Base-by-base conservation (phyloP, 73 alveolate genomes). In the Breviolum minutum region DNA sequence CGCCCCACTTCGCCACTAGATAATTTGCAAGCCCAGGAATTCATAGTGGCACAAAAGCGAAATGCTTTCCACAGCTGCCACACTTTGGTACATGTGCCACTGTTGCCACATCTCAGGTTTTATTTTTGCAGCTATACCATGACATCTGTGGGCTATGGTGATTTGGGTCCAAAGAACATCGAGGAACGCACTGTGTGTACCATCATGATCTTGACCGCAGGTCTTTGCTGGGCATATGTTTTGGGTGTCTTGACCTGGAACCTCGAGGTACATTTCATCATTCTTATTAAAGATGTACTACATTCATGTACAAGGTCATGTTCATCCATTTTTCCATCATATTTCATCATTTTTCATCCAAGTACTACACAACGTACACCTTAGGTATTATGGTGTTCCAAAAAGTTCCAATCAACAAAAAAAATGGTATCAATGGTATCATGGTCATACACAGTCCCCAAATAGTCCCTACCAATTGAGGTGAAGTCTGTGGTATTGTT, bases 141-240 rank as follows among this genome's bases (percentile, higher is more conserved):
- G 97, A 91, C 97, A 87, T 73, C 89, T 6, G 97, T 91, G 64
- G 97, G 89, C 83, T 82, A 86, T 86, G 94, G 94, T 16, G 98
- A 92, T 54, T 16, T 92, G 40, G 98, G 98, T 24, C 98, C 98
- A 26, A 92, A 92, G 90, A 92, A 92, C 61, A 22, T 76, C 63
- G 24, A 62, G 81, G 98, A 92, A 69, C 98, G 98, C 69, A 14
- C 69, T 26, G 82, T 92, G 66, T 92, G 91, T 26, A 86, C 94
- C 80, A 86, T 86, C 80, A 92, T 92, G 80, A 54, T 92, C 69
- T 69, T 92, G 68, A 74, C 82, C 7, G 98, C 98, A 2, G 98
- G 98, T 54, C 84, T 92, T 6, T 92, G 98, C 66, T 92, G 98
- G 98, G 98, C 98, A 0, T 92, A 92, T 20, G 76, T 92, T 19